phyloP scores from a whole-genome alignment of 352 stramenopile species.

The Globisporangium cederbergense region DNA sequence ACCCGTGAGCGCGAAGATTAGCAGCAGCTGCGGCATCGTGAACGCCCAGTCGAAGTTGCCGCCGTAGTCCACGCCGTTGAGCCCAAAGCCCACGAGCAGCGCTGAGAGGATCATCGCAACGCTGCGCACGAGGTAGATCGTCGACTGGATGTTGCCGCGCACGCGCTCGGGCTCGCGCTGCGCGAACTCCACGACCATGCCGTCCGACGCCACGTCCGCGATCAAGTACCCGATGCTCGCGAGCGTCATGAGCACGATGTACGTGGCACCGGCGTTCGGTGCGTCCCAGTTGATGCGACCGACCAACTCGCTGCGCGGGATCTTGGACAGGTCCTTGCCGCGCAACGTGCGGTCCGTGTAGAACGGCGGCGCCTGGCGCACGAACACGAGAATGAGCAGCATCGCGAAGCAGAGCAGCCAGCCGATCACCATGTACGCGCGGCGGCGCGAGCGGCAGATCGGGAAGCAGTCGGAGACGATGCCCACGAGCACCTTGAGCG shows the following conservation, averaged over 20 bases:
- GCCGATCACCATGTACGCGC: conserved; percentile 31
- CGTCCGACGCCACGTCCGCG: conserved; percentile 37
- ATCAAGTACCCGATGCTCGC: conserved; percentile 39
- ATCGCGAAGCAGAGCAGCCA: conserved; percentile 47
- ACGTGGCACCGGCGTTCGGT: conserved; percentile 15
- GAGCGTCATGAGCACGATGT: conserved; percentile 37
- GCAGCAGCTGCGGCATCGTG: conserved; percentile 22
- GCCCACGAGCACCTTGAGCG: conserved; percentile 61
- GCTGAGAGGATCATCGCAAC: conserved; percentile 31
- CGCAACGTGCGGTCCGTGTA: conserved; percentile 49
- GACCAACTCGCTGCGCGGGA: conserved; percentile 13
- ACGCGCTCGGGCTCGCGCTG: conserved; percentile 32
- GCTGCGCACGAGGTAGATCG: conserved; percentile 36
- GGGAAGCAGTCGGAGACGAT: conserved; percentile 65
- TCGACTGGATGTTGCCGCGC: conserved; percentile 38
- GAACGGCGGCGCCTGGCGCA: conserved; percentile 41
- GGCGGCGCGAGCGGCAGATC: conserved; percentile 27
- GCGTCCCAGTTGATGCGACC: conserved; percentile 30
- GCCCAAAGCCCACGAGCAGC: conserved; percentile 31
- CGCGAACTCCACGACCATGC: conserved; percentile 37
- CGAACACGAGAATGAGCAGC: conserved; percentile 45
- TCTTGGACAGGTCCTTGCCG: conserved; percentile 27
- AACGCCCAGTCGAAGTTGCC: conserved; percentile 36
- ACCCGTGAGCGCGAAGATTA: conserved; percentile 21
- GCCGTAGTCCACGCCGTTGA: conserved; percentile 34